Percentiles rank a stretch among this genome's conserved stretches.
phyloP scores from a whole-genome alignment of 2,329 filamentous ascomycete genomes.

The Drechmeria coniospora region DNA sequence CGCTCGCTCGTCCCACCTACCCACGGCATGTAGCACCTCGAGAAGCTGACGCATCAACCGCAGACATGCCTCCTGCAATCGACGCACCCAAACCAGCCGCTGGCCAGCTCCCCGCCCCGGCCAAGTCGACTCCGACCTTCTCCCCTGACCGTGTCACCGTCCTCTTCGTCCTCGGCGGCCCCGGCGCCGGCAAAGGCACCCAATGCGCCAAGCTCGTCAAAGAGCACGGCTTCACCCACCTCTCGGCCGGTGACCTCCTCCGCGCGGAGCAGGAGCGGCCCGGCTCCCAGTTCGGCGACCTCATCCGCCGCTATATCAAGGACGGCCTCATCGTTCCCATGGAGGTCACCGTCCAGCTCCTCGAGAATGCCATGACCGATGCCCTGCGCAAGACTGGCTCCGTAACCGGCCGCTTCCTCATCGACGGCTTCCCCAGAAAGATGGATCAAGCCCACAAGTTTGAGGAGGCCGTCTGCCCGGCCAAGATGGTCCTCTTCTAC shows the following conservation, averaged over 20 bases:
- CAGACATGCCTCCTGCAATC: conserved; percentile 24
- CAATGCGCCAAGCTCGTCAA: conserved; percentile 80
- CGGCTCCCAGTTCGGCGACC: conserved; percentile 75
- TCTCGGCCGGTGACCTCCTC: conserved; percentile 84
- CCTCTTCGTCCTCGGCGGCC: conserved; percentile 89
- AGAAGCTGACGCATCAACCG: conserved; percentile 3
- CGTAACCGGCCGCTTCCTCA: conserved; percentile 55
- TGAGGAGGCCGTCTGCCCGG: conserved; percentile 73
- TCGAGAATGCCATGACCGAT: conserved; percentile 83
- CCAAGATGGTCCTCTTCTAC: conserved; percentile 80
- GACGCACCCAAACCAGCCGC: conserved; percentile 22
- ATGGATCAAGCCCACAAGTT: conserved; percentile 94
- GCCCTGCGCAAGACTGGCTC: conserved; percentile 36
- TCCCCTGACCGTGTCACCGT: conserved; percentile 67
- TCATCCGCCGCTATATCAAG: conserved; percentile 88
- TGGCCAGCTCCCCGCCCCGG: conserved; percentile 29
- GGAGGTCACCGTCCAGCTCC: conserved; percentile 86
- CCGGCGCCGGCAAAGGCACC: conserved; percentile 90
- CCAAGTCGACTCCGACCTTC: conserved; percentile 53
- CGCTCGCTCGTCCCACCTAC: too few species aligned
- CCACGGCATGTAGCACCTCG: neutral
- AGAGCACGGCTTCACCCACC: conserved; percentile 82
- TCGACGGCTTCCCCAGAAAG: conserved; percentile 82
- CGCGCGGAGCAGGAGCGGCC: conserved; percentile 82
- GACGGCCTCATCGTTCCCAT: conserved; percentile 96